These are phyloP conservation scores for Heterobasidion irregulare DNA, from an alignment of 1,284 basidiomycete genomes.

Conservation along the genomic window DNA sequence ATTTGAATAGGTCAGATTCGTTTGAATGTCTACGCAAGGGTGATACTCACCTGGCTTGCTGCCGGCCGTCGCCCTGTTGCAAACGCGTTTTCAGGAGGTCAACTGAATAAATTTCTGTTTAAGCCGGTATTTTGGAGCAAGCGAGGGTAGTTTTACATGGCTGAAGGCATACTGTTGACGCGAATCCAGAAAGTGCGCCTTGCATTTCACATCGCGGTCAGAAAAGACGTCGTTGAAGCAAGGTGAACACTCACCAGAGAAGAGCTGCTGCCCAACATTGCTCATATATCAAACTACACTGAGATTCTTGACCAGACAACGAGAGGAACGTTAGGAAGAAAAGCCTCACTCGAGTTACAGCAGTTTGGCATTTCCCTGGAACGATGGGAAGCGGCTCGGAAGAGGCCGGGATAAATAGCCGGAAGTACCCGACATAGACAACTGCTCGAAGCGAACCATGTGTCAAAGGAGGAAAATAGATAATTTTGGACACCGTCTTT, in stretches of 20 bases:
- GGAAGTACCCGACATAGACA: too few relatives aligned
- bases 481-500: too few relatives aligned
- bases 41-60: conserved; percentile 23
- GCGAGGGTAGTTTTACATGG: conserved; percentile 39
- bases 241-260: conserved; percentile 45
- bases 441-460: too few relatives aligned
- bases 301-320: neutral
- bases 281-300: conserved; percentile 34
- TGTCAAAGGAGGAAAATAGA: too few relatives aligned
- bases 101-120: conserved; percentile 32
- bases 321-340: neutral
- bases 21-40: neutral
- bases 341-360: neutral
- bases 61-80: conserved; percentile 59
- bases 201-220: neutral
- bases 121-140: too few relatives aligned
- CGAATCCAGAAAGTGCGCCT: conserved; percentile 72
- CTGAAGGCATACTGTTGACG: conserved; percentile 68
- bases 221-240: neutral
- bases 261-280: conserved; percentile 64
- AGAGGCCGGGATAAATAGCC: too few relatives aligned
- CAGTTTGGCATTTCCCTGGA: too few relatives aligned
- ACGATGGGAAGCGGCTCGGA: too few relatives aligned
- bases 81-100: conserved; percentile 85
- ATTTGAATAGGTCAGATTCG: neutral